phyloP scores from a whole-genome alignment of 164 flowering plant genomes.

The Chloranthus sessilifolius region DNA sequence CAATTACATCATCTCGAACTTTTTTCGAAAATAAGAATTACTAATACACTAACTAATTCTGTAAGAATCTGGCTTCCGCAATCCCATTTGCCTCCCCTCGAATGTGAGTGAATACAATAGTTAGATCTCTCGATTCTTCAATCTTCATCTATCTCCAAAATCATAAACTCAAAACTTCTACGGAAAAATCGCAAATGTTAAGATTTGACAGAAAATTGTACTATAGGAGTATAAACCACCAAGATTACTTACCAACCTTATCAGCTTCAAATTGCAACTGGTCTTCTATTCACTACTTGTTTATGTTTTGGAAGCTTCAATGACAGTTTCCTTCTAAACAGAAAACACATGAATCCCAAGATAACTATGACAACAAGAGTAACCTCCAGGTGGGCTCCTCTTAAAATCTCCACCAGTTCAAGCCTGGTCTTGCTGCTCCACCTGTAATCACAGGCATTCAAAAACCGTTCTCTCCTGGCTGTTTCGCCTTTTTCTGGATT shows the following conservation, averaged over 20 bases:
- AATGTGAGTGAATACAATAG: too few relatives aligned
- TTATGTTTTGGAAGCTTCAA: conserved; percentile 31
- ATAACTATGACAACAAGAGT: conserved; percentile 26
- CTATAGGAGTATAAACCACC: too few relatives aligned
- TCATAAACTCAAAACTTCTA: too few relatives aligned
- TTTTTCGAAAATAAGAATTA: too few relatives aligned
- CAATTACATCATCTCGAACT: too few relatives aligned
- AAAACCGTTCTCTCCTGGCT: conserved; percentile 8
- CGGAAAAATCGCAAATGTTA: too few relatives aligned
- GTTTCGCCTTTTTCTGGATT: conserved; percentile 29
- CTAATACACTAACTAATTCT: too few relatives aligned
- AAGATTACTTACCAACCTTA: neutral
- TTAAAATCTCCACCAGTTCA: conserved; percentile 22
- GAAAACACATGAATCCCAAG: conserved; percentile 41
- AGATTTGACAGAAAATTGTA: too few relatives aligned
- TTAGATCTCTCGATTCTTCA: too few relatives aligned
- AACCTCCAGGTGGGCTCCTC: conserved; percentile 30
- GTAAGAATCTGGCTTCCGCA: too few relatives aligned
- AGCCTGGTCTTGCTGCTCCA: conserved; percentile 24
- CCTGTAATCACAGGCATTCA: conserved; percentile 29
- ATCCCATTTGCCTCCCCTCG: too few relatives aligned
- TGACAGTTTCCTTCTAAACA: conserved; percentile 36
- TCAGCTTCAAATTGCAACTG: conserved; percentile 14
- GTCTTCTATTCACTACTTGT: conserved; percentile 29
- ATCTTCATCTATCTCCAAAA: too few relatives aligned